Percentiles rank a stretch among this genome's conserved stretches.
phyloP scores from a whole-genome alignment of 805 yeast genomes.

The Myxozyma mucilagina region DNA sequence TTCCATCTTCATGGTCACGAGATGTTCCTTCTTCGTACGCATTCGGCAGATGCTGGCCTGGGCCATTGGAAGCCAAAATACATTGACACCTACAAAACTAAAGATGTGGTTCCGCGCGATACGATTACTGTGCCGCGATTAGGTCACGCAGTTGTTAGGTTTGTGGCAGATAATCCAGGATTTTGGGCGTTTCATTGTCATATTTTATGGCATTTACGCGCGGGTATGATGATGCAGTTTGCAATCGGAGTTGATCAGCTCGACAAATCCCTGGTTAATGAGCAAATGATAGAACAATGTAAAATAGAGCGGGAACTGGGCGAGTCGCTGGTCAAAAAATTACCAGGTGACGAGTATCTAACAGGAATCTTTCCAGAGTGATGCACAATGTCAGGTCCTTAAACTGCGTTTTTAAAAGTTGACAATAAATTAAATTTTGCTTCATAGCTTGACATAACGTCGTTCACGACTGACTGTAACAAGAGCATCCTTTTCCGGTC shows the following conservation, averaged over 20 bases:
- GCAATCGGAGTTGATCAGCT: constrained; percentile 49
- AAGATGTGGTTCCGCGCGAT: constrained; percentile 80
- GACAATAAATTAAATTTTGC: not conserved
- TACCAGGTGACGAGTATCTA: constrained; percentile 48
- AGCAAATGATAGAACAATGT: constrained; percentile 19
- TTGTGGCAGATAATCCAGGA: constrained; percentile 93
- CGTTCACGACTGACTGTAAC: constrained; percentile 25
- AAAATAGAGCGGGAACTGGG: constrained; percentile 36
- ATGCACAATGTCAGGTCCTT: too few relatives aligned
- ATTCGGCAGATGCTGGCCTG: constrained; percentile 34
- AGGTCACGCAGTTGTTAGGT: constrained; percentile 81
- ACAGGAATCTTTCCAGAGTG: constrained; percentile 11
- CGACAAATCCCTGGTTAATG: constrained; percentile 46
- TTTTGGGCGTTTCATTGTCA: constrained; percentile 99
- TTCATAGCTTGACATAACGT: constrained; percentile 5
- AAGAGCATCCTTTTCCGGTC: constrained; percentile 29
- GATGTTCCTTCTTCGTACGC: constrained; percentile 61
- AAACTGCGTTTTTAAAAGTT: not conserved
- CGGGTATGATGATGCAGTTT: constrained; percentile 80
- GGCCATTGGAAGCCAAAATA: constrained; percentile 19
- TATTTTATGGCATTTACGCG: constrained; percentile 95
- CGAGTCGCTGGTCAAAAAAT: constrained; percentile 55
- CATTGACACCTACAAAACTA: constrained; percentile 48
- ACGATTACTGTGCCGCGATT: constrained; percentile 73
- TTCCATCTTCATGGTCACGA: constrained; percentile 77